Evolutionary conservation across 108 stramenopile species (phyloP), one percentile per base, ranked within the genome.

Genomic region (Cyclotella sp.): DNA sequence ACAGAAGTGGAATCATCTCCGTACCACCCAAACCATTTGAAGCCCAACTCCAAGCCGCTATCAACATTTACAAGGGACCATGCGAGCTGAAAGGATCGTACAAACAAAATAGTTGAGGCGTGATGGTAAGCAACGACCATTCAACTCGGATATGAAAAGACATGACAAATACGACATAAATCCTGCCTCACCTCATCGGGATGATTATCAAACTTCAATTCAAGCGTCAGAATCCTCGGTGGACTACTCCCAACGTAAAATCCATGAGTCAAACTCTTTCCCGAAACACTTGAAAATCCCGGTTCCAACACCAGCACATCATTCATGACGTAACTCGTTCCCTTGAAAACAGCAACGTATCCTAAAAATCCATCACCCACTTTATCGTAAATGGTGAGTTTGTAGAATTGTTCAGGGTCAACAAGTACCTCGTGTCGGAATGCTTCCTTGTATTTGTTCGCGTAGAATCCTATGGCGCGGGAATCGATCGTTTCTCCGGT

Each of bases 161-260:
- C n/a, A n/a, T n/a, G n/a, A n/a, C n/a, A 47, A 69, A 24, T 40
- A 54, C 4, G 1, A 40, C 21, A 52, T 9, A 40, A 22, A 69
- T 9, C 29, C 39, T n/a, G n/a, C 2, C 62, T 53, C 46, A 69
- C 68, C 51, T 69, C 72, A 7, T 47, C 72, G 5, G 76, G 76
- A 22, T 63, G 27, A 46, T 30, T 49, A 44, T 77, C 76, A 63
- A 77, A 77, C n/a, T 51, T 53, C 29, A 77, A 39, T 18, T 77
- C 65, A n/a, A 77, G 19, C 11, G 76, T 69, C 15, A 77, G 68
- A 13, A 19, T 57, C 8, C 44, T 60, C 21, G 64, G 29, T 14
- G 76, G 76, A 39, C 62, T 60, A 62, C 45, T 58, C 18, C 76
- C 76, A 59, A 70, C 76, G n/a, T 77, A 77, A 28, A 77, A 77